A percentile compares a stretch with the other conserved stretches of the same genome.
Evolutionary conservation across 352 stramenopile species (phyloP).

Genomic region (Saprolegnia parasitica): DNA sequence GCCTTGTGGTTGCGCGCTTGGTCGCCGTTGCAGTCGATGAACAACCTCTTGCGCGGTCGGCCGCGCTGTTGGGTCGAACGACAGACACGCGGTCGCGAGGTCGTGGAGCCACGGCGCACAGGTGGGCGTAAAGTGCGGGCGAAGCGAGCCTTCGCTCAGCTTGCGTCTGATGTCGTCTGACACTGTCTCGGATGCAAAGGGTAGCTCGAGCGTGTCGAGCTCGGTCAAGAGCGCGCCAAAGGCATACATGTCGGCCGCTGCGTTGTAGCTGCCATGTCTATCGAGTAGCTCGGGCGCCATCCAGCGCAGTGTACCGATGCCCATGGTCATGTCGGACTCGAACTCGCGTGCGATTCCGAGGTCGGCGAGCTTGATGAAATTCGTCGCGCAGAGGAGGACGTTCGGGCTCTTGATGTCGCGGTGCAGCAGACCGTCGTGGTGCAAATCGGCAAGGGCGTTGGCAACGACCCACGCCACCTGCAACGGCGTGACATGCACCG

Average conservation of each 20-base stretch:
- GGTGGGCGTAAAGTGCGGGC: not conserved
- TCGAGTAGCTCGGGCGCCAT: slow-evolving; percentile 7
- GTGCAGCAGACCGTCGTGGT: slow-evolving; percentile 5
- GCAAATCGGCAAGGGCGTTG: not conserved
- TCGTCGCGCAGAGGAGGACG: not conserved
- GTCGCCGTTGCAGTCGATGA: not conserved
- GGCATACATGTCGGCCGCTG: slow-evolving; percentile 21
- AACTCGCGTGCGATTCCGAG: not conserved
- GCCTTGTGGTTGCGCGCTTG: too few species aligned
- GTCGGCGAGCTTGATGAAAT: slow-evolving; percentile 10
- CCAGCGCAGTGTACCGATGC: slow-evolving; percentile 6
- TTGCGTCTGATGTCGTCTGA: not conserved
- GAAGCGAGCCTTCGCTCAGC: not conserved
- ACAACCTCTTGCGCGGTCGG: not conserved
- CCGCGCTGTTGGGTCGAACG: not conserved
- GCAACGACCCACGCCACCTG: slow-evolving; percentile 7
- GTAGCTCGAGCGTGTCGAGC: slow-evolving; percentile 1
- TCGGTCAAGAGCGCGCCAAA: slow-evolving; percentile 22
- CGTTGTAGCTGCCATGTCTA: not conserved
- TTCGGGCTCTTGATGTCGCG: slow-evolving; percentile 20
- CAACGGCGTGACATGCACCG: not conserved
- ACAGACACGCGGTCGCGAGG: not conserved
- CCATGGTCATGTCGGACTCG: not conserved
- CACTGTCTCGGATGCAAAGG: not conserved
- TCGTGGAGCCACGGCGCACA: not conserved